phyloP scores from a whole-genome alignment of 139 green algal genomes.

The Desmodesmus armatus region DNA sequence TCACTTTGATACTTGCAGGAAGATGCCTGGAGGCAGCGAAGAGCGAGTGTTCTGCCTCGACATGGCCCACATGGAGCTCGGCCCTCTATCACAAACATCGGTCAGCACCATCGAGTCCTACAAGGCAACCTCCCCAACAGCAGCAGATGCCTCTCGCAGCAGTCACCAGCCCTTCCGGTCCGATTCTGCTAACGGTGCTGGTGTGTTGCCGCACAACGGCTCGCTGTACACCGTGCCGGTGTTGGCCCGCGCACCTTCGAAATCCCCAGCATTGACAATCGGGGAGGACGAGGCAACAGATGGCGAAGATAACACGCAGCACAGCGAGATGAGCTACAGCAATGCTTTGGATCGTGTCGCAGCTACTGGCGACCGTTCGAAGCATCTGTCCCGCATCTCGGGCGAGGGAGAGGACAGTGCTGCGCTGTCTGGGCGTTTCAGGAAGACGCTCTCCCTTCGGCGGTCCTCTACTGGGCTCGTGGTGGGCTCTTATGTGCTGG shows the following conservation, averaged over 20 bases:
- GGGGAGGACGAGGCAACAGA: neutral
- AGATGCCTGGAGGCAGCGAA: constrained; percentile 18
- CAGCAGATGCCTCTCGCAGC: neutral
- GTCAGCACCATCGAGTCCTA: neutral
- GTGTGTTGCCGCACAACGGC: neutral
- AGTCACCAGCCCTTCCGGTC: no score
- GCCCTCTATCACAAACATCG: neutral
- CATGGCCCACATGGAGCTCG: constrained; percentile 46
- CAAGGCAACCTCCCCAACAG: neutral
- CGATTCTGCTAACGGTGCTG: neutral
- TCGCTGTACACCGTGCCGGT: neutral
- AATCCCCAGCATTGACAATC: neutral
- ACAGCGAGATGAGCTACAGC: constrained; percentile 5
- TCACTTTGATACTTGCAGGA: no score
- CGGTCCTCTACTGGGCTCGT: neutral
- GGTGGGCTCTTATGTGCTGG: constrained; percentile 9
- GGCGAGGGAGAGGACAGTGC: neutral
- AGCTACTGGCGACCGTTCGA: neutral
- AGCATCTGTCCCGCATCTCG: neutral
- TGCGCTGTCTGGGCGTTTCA: neutral
- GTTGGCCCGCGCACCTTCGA: neutral
- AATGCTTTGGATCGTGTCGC: constrained; percentile 10
- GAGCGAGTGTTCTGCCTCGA: constrained; percentile 41
- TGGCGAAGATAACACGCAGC: constrained; percentile 9
- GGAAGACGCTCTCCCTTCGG: constrained; percentile 8